These are phyloP conservation scores for Fusarium illudens DNA, from an alignment of 2,329 filamentous ascomycete species.

Conservation along the genomic window DNA sequence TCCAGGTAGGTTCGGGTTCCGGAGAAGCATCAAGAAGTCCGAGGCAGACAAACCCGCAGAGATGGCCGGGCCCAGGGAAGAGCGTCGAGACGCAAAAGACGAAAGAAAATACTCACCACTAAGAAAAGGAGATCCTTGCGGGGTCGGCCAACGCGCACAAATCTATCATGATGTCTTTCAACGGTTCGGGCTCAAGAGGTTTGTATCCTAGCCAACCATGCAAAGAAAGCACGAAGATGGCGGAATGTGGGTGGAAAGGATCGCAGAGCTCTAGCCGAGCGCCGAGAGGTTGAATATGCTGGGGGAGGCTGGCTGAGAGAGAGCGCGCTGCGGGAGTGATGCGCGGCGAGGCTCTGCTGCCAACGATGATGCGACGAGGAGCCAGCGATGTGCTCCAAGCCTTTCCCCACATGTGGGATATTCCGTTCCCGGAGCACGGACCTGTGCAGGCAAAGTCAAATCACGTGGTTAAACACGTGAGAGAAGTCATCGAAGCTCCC, in stretches of 20 bases:
- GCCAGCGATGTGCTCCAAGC: conserved; percentile 39
- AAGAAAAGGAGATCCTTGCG: conserved; percentile 48
- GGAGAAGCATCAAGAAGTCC: background rate
- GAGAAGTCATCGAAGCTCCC: fast-evolving
- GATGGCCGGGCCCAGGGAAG: background rate
- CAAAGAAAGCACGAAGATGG: conserved; percentile 27
- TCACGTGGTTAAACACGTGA: conserved; percentile 32
- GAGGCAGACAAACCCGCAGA: background rate
- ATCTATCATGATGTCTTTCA: conserved; percentile 54
- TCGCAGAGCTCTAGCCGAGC: conserved; percentile 18
- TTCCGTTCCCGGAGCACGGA: conserved; percentile 29
- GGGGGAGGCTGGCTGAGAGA: conserved; percentile 20
- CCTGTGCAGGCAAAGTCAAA: background rate
- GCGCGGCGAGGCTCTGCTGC: conserved; percentile 40
- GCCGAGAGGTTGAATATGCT: conserved; percentile 11
- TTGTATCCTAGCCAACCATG: conserved; percentile 39
- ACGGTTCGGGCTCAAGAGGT: conserved; percentile 34
- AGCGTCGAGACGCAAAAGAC: conserved; percentile 5
- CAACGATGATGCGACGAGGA: conserved; percentile 43
- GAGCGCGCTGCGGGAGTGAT: conserved; percentile 31
- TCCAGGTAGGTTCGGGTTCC: background rate
- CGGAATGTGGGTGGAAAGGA: conserved; percentile 6
- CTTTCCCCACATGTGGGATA: conserved; percentile 37
- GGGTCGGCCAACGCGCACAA: conserved; percentile 47
- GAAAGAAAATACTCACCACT: conserved; percentile 49